phyloP scores from a whole-genome alignment of 495 filamentous ascomycete species.

The Penicillium argentinense region DNA sequence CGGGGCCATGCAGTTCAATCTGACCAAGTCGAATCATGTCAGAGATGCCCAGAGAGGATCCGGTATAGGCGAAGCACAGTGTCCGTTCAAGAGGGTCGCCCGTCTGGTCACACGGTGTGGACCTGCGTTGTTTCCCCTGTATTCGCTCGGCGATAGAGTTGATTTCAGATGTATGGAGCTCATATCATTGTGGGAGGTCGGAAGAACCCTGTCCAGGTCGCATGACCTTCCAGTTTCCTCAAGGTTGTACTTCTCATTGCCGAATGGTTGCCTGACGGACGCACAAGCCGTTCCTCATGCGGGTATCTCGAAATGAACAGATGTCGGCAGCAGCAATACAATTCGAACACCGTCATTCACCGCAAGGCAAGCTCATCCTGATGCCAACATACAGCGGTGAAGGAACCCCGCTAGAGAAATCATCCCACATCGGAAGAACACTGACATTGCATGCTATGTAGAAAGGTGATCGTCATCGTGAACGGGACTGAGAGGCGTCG shows the following conservation, averaged over 20 bases:
- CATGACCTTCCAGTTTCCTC: constrained; percentile 2
- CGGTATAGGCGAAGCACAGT: not conserved
- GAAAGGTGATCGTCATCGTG: constrained; percentile 6
- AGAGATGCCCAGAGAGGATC: not conserved
- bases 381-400: not conserved
- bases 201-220: not conserved
- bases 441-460: not conserved
- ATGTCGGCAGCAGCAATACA: not conserved
- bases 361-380: not conserved
- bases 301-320: not conserved
- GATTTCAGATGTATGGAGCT: not conserved
- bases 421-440: not conserved
- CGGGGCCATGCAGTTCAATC: not conserved
- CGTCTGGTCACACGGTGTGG: constrained; percentile 1
- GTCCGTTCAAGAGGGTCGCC: not conserved
- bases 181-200: not conserved
- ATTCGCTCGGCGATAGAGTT: not conserved
- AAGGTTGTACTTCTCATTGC: not conserved
- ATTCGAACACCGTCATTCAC: no score
- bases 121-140: not conserved
- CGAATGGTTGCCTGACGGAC: not conserved
- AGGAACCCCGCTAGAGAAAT: not conserved
- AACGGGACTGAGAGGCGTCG: constrained; percentile 4
- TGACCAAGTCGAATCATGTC: constrained; percentile 4
- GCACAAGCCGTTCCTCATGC: not conserved